A percentile compares a stretch with the other conserved stretches of the same genome.
Evolutionary conservation across 2,329 filamentous ascomycete genomes (phyloP).

Genomic region (Talaromyces funiculosus): DNA sequence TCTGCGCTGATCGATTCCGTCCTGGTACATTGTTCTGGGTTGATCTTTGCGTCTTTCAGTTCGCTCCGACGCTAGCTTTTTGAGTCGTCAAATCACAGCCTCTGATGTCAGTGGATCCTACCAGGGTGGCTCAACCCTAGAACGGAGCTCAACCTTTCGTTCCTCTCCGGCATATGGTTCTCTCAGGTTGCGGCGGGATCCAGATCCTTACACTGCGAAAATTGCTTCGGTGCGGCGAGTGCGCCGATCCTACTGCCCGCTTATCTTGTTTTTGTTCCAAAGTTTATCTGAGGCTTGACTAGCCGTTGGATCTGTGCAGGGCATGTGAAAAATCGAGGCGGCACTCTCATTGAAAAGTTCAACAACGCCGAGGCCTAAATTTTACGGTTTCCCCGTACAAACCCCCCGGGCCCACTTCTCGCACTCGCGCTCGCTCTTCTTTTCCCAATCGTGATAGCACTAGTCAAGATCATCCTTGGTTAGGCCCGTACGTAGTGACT

Average conservation of each 20-base stretch:
- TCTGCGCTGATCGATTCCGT: conserved; percentile 5
- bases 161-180: too few species aligned
- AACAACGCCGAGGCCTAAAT: conserved; percentile 9
- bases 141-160: background rate
- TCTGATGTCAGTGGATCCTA: conserved; percentile 1
- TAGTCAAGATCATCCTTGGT: background rate
- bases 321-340: background rate
- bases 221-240: background rate
- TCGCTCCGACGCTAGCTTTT: conserved; percentile 3
- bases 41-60: conserved; percentile 6
- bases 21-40: background rate
- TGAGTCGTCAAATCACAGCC: background rate
- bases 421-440: background rate
- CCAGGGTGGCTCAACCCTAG: background rate
- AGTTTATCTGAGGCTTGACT: background rate
- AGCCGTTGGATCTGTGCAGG: too few species aligned
- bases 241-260: background rate
- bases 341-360: background rate
- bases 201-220: background rate
- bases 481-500: background rate
- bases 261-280: background rate
- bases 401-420: background rate
- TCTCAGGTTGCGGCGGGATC: background rate
- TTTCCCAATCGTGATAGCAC: background rate
- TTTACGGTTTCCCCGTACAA: background rate